Base-by-base conservation (phyloP, 2,329 filamentous ascomycete genomes). In the Colletotrichum tamarilloi region DNA sequence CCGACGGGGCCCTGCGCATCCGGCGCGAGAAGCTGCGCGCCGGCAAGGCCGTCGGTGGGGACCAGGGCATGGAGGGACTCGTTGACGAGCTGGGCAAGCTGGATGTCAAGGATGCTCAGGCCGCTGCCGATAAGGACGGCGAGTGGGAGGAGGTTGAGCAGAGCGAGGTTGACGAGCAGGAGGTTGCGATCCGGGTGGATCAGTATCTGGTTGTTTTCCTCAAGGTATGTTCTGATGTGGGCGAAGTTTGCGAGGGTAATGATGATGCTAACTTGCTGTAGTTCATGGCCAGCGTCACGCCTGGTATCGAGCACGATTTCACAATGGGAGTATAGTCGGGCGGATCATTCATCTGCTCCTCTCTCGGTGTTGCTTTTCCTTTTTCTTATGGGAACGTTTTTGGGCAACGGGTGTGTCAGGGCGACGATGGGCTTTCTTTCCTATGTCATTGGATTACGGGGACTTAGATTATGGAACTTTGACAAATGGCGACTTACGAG, bases 301-400 rank as follows among this genome's bases (percentile, higher is more conserved):
- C 97, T 6, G 95, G 95, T 60, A 98, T 99, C 82, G 96, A 98
- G 84, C 95, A 98, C 82, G 96, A 98, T 82, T 98, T 97, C 82
- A 98, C 96, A 1, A 98, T 98, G 95, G 94, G 95, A 6, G 92
- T 98, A 52, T 98, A 87, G 87, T 56, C 46, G 42, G 26, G 38
- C 16, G 19, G 11, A 4, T 28, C 32, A 8, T 28, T 55, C 32
- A 52, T 58, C 30, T 16, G 62, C 32, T 38, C 8, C 52, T 28
- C 14, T 42, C 38, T 49, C 22, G 12, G 16, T 22, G 9, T 28
- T 68, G 30, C n/a, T 32, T 26, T 56, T 22, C 9, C 35, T 65
- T 38, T 14, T n/a, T 46, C 19, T 32, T n/a, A 16, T n/a, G 26
- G 46, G 52, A 5, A 57, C 11, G 32, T 60, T 28, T 28, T 56